These are phyloP conservation scores for Saussurea involucrata DNA, from an alignment of 129 eudicot species.

Conservation along the genomic window DNA sequence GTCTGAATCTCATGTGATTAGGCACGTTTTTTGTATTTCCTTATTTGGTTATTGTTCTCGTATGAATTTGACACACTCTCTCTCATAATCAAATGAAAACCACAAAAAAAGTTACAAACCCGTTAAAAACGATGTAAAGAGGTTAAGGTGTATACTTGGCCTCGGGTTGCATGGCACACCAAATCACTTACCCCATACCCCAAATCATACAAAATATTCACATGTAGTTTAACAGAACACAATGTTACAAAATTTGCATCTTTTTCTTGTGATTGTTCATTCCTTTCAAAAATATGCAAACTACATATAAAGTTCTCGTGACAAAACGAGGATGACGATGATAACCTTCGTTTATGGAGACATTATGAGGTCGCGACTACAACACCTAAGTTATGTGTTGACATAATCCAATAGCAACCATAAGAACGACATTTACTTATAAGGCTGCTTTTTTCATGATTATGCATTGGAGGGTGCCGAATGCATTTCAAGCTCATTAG, in stretches of 20 bases:
- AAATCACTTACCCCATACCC: neutral
- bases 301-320: neutral
- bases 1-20: too few species aligned
- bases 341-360: constrained; percentile 1
- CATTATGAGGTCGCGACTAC: neutral
- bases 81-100: too few species aligned
- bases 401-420: constrained; percentile 6
- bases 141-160: neutral
- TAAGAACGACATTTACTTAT: neutral
- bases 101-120: too few species aligned
- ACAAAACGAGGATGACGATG: neutral
- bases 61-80: too few species aligned
- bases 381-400: neutral
- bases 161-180: neutral
- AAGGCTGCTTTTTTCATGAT: neutral
- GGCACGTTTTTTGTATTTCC: too few species aligned
- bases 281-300: neutral
- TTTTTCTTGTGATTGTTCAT: neutral
- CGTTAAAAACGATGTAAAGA: too few species aligned
- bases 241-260: neutral
- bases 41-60: too few species aligned
- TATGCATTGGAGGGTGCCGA: constrained; percentile 14
- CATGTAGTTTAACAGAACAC: neutral
- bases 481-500: constrained; percentile 32
- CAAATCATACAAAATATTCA: neutral